Base-by-base conservation (phyloP, 805 yeast species). In the Metschnikowia shivogae region DNA sequence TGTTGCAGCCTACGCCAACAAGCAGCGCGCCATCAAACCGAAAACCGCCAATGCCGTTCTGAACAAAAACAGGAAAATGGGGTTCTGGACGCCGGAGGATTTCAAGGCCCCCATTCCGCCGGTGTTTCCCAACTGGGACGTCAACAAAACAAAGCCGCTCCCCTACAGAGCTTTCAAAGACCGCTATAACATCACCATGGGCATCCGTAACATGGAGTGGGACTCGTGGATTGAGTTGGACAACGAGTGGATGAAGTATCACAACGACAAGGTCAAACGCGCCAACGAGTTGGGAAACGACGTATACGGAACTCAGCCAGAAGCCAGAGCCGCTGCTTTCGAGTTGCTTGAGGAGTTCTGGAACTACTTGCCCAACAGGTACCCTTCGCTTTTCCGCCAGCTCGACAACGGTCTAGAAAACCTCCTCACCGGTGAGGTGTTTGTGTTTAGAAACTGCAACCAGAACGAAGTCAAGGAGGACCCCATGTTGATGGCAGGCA, bases 101-200 rank as follows among this genome's bases (percentile, higher is more conserved):
- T 80, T 70, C 56, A 55, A 58, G 26, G 65, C 77, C 9, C 86
- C 86, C 0, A 56, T 49, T 1, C 84, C 85, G 6, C 56, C 60
- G 24, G 70, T 76, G 8, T 79, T 56, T 49, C 61, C 66, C 19
- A 58, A 69, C 52, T 80, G 84, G 84, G 72, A 74, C 44, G 59
- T 76, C 39, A 60, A 62, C 10, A 64, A 63, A 3, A 80, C 85
- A 4, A 64, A 61, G 44, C 84, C 86, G 1, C 56, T 78, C 31
- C 82, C 85, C n/a, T 81, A 81, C 55, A 66, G 86, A 39, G 86
- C 88, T 0, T 83, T 82, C 64, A 80, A 74, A 57, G 83, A 80
- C 60, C 79, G 76, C 47, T 82, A 82, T 57, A 74, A 67, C 52
- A 73, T 82, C 39, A 82, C 83, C 20, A 82, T 82, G 89, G 89